These are phyloP conservation scores for Xylaria digitata DNA, from an alignment of 2,329 filamentous ascomycete species.

Conservation along the genomic window DNA sequence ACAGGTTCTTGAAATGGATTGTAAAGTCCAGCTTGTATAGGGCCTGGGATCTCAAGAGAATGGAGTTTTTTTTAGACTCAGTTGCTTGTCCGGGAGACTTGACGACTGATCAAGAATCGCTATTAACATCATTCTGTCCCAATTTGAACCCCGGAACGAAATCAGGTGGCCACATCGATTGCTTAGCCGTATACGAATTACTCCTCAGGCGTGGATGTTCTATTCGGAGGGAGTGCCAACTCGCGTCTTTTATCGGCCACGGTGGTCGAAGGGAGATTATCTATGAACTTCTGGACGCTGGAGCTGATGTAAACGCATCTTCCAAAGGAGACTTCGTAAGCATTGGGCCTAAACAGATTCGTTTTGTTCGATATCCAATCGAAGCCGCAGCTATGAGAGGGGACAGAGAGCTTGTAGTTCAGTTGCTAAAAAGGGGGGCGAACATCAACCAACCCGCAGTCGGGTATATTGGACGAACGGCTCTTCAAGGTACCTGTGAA, in stretches of 20 bases:
- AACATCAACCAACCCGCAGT: constrained; percentile 8
- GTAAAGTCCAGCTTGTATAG: too few relatives aligned
- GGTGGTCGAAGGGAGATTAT: background rate
- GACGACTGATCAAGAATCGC: background rate
- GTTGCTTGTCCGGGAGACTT: background rate
- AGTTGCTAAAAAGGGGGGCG: constrained; percentile 3
- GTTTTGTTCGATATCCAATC: background rate
- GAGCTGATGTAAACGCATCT: constrained; percentile 14
- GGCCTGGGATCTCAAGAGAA: too few relatives aligned
- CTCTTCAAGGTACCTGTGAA: constrained; percentile 9
- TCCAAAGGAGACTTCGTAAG: background rate
- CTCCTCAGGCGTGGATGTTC: constrained; percentile 12
- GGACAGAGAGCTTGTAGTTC: background rate
- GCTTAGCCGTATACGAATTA: constrained; percentile 6
- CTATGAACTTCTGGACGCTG: constrained; percentile 4
- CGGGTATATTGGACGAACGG: background rate
- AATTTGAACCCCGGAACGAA: too few relatives aligned
- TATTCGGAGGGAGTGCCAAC: background rate
- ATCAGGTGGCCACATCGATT: too few relatives aligned
- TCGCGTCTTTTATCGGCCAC: background rate
- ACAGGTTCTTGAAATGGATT: background rate
- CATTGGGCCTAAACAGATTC: too few relatives aligned
- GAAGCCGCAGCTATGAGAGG: background rate
- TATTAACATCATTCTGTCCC: background rate
- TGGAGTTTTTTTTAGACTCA: background rate